Conservation (phyloP, 1,284 basidiomycete genomes). For the Mycosarcoma maydis region DNA sequence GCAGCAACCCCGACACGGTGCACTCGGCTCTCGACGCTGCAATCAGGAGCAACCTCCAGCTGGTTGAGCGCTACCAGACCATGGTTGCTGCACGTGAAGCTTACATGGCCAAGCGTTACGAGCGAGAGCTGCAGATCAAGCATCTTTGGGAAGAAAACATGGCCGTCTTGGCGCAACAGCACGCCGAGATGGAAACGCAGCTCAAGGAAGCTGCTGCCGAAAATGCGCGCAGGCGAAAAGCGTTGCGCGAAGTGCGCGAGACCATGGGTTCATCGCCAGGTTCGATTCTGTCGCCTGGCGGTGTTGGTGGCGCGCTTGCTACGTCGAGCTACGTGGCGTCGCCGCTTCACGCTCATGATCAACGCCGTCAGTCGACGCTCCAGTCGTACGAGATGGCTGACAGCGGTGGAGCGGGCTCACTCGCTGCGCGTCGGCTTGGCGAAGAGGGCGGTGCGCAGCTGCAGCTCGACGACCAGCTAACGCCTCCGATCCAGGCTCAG, state of each 20-base stretch:
- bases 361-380: slow-evolving; percentile 21
- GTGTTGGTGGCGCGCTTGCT: slow-evolving; percentile 12
- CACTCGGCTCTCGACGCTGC: slow-evolving; percentile 32
- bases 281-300: slow-evolving; percentile 25
- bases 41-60: slow-evolving; percentile 58
- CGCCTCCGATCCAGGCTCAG: slow-evolving; percentile 31
- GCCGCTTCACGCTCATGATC: slow-evolving; percentile 15
- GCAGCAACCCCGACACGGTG: slow-evolving; percentile 26
- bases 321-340: slow-evolving; percentile 10
- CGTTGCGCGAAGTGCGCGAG: slow-evolving; percentile 55
- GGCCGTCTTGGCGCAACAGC: slow-evolving; percentile 83
- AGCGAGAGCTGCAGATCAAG: slow-evolving; percentile 76
- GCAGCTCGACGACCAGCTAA: slow-evolving; percentile 30
- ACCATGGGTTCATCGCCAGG: slow-evolving; percentile 67
- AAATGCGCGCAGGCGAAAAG: slow-evolving; percentile 69
- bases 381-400: slow-evolving; percentile 19
- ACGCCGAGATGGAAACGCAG: slow-evolving; percentile 79
- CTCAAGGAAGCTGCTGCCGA: slow-evolving; percentile 72
- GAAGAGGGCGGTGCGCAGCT: slow-evolving; percentile 28
- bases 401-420: slow-evolving; percentile 12
- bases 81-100: slow-evolving; percentile 84
- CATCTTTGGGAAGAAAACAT: slow-evolving; percentile 91
- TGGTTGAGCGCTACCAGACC: slow-evolving; percentile 76
- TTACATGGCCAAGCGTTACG: slow-evolving; percentile 74
- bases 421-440: slow-evolving; percentile 43